Percentiles rank a stretch among this genome's conserved stretches.
Evolutionary conservation across 1,284 basidiomycete genomes (phyloP).

Genomic region (Ganoderma resinaceum): DNA sequence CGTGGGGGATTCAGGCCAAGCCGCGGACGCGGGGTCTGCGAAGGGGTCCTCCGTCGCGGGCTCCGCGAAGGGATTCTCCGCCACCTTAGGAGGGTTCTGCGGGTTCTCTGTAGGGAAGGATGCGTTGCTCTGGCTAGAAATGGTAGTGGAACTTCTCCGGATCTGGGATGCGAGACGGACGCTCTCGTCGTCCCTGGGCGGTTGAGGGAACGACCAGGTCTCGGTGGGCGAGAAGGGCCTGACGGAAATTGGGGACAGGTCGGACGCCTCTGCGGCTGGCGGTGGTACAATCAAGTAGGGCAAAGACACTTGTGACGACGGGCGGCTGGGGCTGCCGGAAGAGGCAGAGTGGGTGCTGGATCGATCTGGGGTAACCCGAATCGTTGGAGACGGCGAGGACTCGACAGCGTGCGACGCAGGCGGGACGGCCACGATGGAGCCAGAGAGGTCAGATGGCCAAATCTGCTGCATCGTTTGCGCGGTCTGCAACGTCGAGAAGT

Average conservation of each 20-base stretch:
- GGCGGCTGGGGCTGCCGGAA: slow-evolving; percentile 26
- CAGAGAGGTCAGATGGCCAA: slow-evolving; percentile 32
- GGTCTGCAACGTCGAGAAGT: not conserved
- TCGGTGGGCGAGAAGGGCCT: slow-evolving; percentile 71
- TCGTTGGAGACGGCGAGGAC: slow-evolving; percentile 25
- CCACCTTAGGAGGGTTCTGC: slow-evolving; percentile 4
- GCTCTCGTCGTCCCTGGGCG: slow-evolving; percentile 45
- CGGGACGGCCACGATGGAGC: slow-evolving; percentile 26
- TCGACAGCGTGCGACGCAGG: slow-evolving; percentile 23
- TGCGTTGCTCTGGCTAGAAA: slow-evolving; percentile 19
- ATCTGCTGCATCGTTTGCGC: slow-evolving; percentile 24
- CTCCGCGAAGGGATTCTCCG: slow-evolving; percentile 47
- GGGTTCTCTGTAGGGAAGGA: slow-evolving; percentile 29
- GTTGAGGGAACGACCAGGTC: slow-evolving; percentile 69
- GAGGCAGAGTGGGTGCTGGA: slow-evolving; percentile 25
- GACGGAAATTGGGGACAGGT: slow-evolving; percentile 60
- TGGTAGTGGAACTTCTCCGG: slow-evolving; percentile 20
- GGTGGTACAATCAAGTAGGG: slow-evolving; percentile 45
- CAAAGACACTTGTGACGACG: slow-evolving; percentile 40
- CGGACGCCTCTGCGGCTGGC: slow-evolving; percentile 24
- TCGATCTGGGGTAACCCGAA: slow-evolving; percentile 26
- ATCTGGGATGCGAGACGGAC: slow-evolving; percentile 19
- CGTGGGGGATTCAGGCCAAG: slow-evolving; percentile 37
- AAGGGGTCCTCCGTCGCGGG: slow-evolving; percentile 27
- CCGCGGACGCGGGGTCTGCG: slow-evolving; percentile 28